These are phyloP conservation scores for Talaromyces proteolyticus DNA, from an alignment of 495 filamentous ascomycete species.

Conservation along the genomic window DNA sequence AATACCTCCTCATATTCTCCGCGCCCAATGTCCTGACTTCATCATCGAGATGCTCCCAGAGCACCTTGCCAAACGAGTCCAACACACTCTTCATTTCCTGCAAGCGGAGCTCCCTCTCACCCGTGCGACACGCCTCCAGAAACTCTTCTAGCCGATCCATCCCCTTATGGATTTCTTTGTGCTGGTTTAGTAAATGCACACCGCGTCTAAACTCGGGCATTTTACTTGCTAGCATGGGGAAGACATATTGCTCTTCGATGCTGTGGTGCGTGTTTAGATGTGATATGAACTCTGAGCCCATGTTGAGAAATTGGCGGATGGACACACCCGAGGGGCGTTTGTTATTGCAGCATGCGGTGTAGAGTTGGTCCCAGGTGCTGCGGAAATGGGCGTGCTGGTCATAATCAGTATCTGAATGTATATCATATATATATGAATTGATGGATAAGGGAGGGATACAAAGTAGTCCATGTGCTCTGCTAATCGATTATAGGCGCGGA, in stretches of 20 bases:
- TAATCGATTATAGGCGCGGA: slow-evolving; percentile 62
- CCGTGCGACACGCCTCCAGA: slow-evolving; percentile 53
- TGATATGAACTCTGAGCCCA: slow-evolving; percentile 58
- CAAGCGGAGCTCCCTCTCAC: slow-evolving; percentile 65
- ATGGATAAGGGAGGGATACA: slow-evolving; percentile 32
- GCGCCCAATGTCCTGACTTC: slow-evolving; percentile 66
- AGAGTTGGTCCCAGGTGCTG: slow-evolving; percentile 61
- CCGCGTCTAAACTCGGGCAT: slow-evolving; percentile 73
- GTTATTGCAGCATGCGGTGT: slow-evolving; percentile 52
- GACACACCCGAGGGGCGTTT: slow-evolving; percentile 52
- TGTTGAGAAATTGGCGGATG: slow-evolving; percentile 57
- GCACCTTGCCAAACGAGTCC: slow-evolving; percentile 58
- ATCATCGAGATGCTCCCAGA: slow-evolving; percentile 69
- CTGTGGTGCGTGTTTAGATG: slow-evolving; percentile 72
- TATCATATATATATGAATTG: slow-evolving; percentile 1
- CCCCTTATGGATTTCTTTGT: slow-evolving; percentile 73
- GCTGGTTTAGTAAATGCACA: slow-evolving; percentile 64
- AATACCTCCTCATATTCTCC: slow-evolving; percentile 85
- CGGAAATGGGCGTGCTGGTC: slow-evolving; percentile 72
- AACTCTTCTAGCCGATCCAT: slow-evolving; percentile 70
- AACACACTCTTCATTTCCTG: slow-evolving; percentile 62
- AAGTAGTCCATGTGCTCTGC: slow-evolving; percentile 75
- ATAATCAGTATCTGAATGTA: slow-evolving; percentile 1
- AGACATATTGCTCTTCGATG: slow-evolving; percentile 81
- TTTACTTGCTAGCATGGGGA: slow-evolving; percentile 66